Conservation (phyloP, 1,284 basidiomycete genomes). For the Mycosarcoma maydis region DNA sequence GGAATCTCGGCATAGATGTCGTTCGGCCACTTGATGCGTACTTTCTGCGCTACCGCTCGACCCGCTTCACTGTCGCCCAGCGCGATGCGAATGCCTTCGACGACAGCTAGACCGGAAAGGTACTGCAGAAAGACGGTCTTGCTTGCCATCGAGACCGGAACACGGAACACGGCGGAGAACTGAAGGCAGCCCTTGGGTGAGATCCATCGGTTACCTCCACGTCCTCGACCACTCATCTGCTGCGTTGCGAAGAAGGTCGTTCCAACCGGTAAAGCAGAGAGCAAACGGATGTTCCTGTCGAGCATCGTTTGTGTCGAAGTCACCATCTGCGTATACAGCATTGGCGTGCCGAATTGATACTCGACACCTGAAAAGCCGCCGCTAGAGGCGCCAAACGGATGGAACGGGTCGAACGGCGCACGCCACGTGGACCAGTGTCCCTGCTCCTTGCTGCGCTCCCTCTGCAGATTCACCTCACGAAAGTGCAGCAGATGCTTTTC, state of each 20-base stretch:
- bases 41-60: slow-evolving; percentile 71
- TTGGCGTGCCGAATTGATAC: slow-evolving; percentile 73
- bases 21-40: slow-evolving; percentile 92
- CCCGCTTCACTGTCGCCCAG: slow-evolving; percentile 70
- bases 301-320: slow-evolving; percentile 95
- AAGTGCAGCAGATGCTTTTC: slow-evolving; percentile 25
- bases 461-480: slow-evolving; percentile 16
- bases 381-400: slow-evolving; percentile 16
- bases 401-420: slow-evolving; percentile 35
- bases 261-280: slow-evolving; percentile 78
- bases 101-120: slow-evolving; percentile 87
- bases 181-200: slow-evolving; percentile 89
- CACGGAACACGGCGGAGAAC: slow-evolving; percentile 81
- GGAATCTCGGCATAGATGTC: slow-evolving; percentile 83
- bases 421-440: slow-evolving; percentile 38
- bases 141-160: slow-evolving; percentile 73
- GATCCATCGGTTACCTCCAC: slow-evolving; percentile 90
- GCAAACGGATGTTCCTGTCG: slow-evolving; percentile 82
- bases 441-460: slow-evolving; percentile 6
- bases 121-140: slow-evolving; percentile 96
- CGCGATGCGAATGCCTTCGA: slow-evolving; percentile 76
- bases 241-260: slow-evolving; percentile 83
- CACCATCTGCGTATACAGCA: slow-evolving; percentile 88
- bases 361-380: not conserved
- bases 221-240: slow-evolving; percentile 87